These are phyloP conservation scores for Epichloe gansuensis DNA, from an alignment of 2,329 filamentous ascomycete genomes.

Conservation along the genomic window DNA sequence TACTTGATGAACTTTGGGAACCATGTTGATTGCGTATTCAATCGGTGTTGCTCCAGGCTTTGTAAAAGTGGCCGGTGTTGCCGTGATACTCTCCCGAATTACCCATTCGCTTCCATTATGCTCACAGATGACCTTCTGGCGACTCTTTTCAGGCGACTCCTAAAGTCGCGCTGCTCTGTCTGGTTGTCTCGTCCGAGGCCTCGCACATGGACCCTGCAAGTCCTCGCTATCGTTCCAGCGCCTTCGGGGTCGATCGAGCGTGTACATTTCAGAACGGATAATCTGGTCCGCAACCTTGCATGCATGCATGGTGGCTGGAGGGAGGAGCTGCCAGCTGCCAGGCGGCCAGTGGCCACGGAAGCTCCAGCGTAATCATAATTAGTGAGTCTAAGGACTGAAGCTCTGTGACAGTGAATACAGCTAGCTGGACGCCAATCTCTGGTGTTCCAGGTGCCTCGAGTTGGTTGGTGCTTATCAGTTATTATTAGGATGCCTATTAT, in stretches of 20 bases:
- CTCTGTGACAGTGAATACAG: no score
- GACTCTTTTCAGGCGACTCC: not conserved
- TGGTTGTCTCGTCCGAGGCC: no score
- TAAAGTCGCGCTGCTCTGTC: not conserved
- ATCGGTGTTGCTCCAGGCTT: not conserved
- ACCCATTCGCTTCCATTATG: not conserved
- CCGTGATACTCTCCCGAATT: not conserved
- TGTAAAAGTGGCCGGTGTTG: not conserved
- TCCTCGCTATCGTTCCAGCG: conserved; percentile 10
- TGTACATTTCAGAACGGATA: conserved; percentile 16
- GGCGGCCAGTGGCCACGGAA: no score
- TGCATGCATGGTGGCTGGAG: not conserved
- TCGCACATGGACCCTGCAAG: no score
- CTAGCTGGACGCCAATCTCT: no score
- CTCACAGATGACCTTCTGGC: not conserved
- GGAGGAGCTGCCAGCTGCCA: not conserved
- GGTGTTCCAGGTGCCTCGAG: no score
- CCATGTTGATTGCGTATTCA: not conserved
- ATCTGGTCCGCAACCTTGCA: not conserved
- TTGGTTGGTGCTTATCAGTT: no score
- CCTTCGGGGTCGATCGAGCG: conserved; percentile 7
- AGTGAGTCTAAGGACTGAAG: no score
- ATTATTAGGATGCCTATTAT: no score
- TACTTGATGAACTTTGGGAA: no score
- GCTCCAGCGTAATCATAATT: no score